Evolutionary conservation across 2,329 filamentous ascomycete species (phyloP), one percentile per base, ranked within the genome.

Genomic region (Trichoderma sp.): DNA sequence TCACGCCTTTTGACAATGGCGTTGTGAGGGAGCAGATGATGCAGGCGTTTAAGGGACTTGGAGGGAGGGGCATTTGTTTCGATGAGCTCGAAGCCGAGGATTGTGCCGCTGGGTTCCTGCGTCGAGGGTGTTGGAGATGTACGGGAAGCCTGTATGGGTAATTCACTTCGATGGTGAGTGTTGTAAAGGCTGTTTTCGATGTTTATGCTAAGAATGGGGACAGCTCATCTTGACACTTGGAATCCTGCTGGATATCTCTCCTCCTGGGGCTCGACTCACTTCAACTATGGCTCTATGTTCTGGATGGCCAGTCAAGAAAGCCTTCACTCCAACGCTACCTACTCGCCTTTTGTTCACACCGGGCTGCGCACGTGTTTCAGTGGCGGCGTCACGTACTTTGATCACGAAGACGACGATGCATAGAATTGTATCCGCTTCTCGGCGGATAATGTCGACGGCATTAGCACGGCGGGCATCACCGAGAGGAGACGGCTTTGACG

Each of bases 271-370:
- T 71, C 73, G n/a, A 79, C 79, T 7, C 76, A 90, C 73, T 96
- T 96, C 82, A 97, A 90, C 76, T 94, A 97, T 79, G 94, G 94
- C 5, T 92, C 88, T 73, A 96, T 97, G 89, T 97, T 97, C 84
- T 28, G 28, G 28, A 28, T 28, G 28, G 5, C 28, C 28, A 28
- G 28, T 5, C 28, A 28, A 28, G 28, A 28, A 28, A 5, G 28
- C 28, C 28, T 28, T 5, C 28, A 3, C 28, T 28, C 28, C 28
- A 28, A 28, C 5, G 28, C 5, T 5, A 28, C 28, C 28, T 3
- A 28, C 28, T 28, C 28, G 28, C 28, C 28, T 3, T 28, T 5
- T 0, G 92, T 96, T 6, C 94, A 97, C 78, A 94, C 92, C 0
- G 94, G 94, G 1, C 83, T 97, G 61, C 89, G 94, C 55, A 96